phyloP scores from a whole-genome alignment of 139 green algal genomes.

The Spirogloea muscicola region DNA sequence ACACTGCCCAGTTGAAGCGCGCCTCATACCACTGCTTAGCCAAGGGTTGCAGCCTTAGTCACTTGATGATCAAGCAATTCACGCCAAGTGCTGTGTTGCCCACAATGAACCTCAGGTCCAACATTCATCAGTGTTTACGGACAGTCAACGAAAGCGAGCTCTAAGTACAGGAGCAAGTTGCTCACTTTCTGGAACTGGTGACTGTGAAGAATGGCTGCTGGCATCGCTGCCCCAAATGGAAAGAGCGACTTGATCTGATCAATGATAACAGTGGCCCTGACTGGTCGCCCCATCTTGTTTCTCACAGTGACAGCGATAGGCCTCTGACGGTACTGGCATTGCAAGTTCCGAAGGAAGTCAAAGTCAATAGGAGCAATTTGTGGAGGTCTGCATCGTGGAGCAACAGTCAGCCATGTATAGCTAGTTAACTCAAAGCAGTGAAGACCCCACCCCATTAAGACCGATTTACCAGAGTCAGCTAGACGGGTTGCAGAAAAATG shows the following conservation, averaged over 20 bases:
- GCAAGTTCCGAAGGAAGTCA: background rate
- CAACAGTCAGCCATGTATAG: background rate
- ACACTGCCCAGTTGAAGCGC: constrained; percentile 39
- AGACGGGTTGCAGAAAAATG: background rate
- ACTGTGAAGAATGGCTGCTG: background rate
- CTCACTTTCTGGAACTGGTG: background rate
- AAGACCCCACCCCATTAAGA: background rate
- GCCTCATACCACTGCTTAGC: constrained; percentile 15
- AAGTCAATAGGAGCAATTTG: background rate
- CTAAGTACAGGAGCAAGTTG: background rate
- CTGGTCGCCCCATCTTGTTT: background rate
- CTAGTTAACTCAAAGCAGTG: background rate
- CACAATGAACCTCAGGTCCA: background rate
- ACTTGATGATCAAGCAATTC: background rate
- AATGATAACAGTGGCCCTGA: background rate
- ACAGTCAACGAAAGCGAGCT: background rate
- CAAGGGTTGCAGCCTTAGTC: background rate
- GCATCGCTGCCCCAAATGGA: constrained; percentile 18
- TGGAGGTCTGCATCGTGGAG: background rate
- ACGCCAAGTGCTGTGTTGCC: background rate
- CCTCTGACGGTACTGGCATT: constrained; percentile 10
- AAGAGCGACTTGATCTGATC: constrained; percentile 27
- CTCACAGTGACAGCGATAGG: background rate
- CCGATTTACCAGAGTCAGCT: background rate
- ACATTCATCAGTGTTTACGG: background rate